A percentile compares a stretch with the other conserved stretches of the same genome.
These are phyloP conservation scores for Aegilops umbellulata DNA, from an alignment of 176 grass and related monocot genomes.

Conservation along the genomic window DNA sequence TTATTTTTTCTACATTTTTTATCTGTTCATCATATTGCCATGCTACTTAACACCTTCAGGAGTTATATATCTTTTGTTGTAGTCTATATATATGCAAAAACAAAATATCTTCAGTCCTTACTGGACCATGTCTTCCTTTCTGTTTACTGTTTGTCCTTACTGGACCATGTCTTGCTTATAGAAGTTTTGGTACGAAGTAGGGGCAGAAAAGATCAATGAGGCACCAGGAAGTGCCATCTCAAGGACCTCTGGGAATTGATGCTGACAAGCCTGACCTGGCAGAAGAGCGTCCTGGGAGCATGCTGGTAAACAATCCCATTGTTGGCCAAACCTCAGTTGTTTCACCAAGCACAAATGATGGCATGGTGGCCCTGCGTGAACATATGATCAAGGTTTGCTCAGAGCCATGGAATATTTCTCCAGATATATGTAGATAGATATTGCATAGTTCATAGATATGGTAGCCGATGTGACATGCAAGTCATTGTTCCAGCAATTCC, in stretches of 20 bases:
- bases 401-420: neutral
- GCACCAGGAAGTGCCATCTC: neutral
- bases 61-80: neutral
- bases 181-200: neutral
- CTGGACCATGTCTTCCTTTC: neutral
- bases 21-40: neutral
- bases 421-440: neutral
- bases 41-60: neutral
- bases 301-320: neutral
- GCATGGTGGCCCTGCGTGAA: conserved; percentile 7
- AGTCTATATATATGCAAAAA: neutral
- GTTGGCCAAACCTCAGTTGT: neutral
- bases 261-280: neutral
- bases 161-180: neutral
- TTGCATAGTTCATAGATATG: neutral
- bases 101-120: neutral
- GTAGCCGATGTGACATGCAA: neutral
- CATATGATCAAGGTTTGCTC: conserved; percentile 32
- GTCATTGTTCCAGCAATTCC: conserved; percentile 21
- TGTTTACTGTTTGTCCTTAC: neutral
- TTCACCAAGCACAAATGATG: neutral
- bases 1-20: neutral
- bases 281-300: neutral
- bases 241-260: no score
- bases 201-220: neutral